Evolutionary conservation across 345 rosid species (phyloP).

Genomic region (Hypericum androsaemum): DNA sequence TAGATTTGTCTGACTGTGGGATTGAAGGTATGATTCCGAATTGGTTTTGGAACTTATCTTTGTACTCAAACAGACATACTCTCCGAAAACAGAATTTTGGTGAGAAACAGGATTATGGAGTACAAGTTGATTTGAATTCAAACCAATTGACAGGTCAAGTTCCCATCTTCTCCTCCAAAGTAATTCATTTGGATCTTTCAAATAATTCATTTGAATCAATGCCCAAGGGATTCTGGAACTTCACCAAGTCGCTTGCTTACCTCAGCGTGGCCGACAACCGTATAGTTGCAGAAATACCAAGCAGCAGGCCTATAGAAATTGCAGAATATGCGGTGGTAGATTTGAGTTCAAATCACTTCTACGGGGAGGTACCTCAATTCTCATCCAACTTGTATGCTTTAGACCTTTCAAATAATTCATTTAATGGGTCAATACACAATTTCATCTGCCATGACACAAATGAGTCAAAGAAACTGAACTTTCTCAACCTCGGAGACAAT

Average conservation of each 20-base stretch:
- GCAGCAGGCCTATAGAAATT: too few species aligned
- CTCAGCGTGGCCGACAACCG: background rate
- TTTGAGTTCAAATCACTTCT: background rate
- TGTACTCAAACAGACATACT: too few species aligned
- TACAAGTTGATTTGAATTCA: too few species aligned
- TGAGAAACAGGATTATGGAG: too few species aligned
- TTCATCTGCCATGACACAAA: background rate
- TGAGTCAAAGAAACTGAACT: background rate
- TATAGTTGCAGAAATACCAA: background rate
- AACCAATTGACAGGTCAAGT: too few species aligned
- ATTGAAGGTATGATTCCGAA: background rate
- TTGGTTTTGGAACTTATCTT: background rate
- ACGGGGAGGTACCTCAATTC: background rate
- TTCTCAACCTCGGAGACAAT: conserved; percentile 1
- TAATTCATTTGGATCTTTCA: too few species aligned
- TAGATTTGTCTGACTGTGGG: background rate
- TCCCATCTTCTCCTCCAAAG: too few species aligned
- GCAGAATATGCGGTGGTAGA: background rate
- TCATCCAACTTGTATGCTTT: background rate
- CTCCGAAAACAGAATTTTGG: too few species aligned
- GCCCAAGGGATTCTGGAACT: background rate
- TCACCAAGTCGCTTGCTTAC: background rate
- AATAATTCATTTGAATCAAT: too few species aligned
- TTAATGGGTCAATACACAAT: background rate
- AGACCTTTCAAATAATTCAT: background rate